Base-by-base conservation (phyloP, 2,329 filamentous ascomycete genomes). In the Alternaria panax region DNA sequence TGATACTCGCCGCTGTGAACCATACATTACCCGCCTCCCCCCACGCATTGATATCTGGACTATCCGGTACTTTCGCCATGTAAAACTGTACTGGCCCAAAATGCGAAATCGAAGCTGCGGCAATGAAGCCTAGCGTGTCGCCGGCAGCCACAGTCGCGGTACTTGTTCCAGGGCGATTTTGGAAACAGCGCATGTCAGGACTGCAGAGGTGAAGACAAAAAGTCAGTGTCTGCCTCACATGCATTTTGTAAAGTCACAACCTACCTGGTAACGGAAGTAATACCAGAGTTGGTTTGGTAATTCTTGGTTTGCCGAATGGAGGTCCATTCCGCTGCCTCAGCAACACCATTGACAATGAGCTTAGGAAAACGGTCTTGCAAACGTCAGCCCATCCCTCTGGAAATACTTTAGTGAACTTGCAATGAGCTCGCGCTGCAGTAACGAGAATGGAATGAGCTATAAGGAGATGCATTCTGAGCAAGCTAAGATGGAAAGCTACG, bases 11-110 rank as follows among this genome's bases (percentile, higher is more conserved):
- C 3, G 61, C 68, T 43, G 75, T 76, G 60, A 76, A 75, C 73
- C 74, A 76, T 7, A 76, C 71, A 42, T 71, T 72, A 0, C 72
- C 74, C 9, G 60, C 30, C 3, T 67, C 59, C 42, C 73, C 68
- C 72, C 72, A 75, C 2, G 67, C 69, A 36, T 71, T 70, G 18
- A 72, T 64, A 42, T 71, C 59, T 11, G 62, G 62, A 30, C 57
- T 59, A 27, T 68, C 66, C 2, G 74, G 74, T 16, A 73, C 84
- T 69, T 84, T 85, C 66, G 85, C 85, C 57, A 87, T 79, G 67
- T 86, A 86, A 2, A 84, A 84, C 63, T 85, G 75, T 2, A 83
- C 83, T 16, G 84, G 85, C 2, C 85, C 85, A 59, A 84, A 80
- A 72, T 88, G 85, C 27, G 78, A 80, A 1, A 85, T 76, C 28